Conservation (phyloP, 164 flowering plant species). For the Kingdonia uniflora region DNA sequence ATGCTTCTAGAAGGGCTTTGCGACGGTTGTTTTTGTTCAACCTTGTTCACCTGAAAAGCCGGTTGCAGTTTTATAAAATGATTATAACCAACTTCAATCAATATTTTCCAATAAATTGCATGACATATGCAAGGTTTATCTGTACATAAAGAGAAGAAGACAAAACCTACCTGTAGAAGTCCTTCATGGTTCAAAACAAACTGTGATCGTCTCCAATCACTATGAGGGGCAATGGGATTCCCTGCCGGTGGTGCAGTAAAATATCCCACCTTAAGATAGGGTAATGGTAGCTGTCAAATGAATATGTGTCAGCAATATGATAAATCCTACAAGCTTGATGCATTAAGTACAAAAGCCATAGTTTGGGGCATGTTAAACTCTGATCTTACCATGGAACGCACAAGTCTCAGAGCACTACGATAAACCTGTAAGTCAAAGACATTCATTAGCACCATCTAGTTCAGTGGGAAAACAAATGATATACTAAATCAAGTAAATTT, state of each 20-base stretch:
- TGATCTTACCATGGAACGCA: conserved; percentile 80
- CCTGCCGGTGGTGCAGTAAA: conserved; percentile 85
- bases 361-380: background rate
- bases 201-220: conserved; percentile 79
- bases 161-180: conserved; percentile 60
- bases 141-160: background rate
- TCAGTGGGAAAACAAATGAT: no score
- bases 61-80: no score
- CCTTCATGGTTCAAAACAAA: conserved; percentile 88
- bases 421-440: conserved; percentile 55
- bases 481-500: no score
- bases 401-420: conserved; percentile 91
- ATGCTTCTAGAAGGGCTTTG: conserved; percentile 43
- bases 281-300: conserved; percentile 45
- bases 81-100: no score
- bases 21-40: conserved; percentile 38
- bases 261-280: conserved; percentile 80
- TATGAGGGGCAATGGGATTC: conserved; percentile 64
- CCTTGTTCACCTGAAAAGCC: conserved; percentile 30
- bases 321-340: background rate
- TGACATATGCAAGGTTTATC: no score
- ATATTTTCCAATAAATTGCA: no score
- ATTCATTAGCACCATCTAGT: no score
- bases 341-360: no score
- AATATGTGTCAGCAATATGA: conserved; percentile 4